Evolutionary conservation across 345 rosid species (phyloP), one percentile per base, ranked within the genome.

Genomic region (Ailanthus altissimus): DNA sequence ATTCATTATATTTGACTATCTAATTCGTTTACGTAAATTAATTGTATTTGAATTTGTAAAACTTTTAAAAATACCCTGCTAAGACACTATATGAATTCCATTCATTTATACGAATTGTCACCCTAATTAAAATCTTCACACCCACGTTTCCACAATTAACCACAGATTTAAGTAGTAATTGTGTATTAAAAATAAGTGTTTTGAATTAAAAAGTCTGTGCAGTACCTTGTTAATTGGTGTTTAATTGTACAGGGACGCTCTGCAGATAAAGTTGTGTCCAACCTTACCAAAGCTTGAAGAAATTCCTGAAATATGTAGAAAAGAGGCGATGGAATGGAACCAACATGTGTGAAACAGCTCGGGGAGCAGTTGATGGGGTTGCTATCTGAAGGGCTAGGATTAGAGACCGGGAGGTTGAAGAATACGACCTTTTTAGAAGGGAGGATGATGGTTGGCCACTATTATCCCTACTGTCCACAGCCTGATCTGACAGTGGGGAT

Each of bases 391-490:
- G 90, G 90, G 21, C 73, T 88, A 51, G 86, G 88, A 69, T 23
- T 88, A 64, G 74, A 77, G 18, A 14, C 70, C 0, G 67, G 23
- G 26, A 84, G 43, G 77, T 67, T 85, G n/a, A 85, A 85, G 84
- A 83, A 79, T 6, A 76, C 80, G 72, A 74, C 84, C 0, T 88
- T 85, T 23, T 66, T 78, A 70, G 89, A 82, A 3, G 67, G 67
- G 0, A 82, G 87, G 79, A 0, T 61, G 10, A 81, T 88, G 89
- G 86, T 76, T 36, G 87, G 80, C 9, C 88, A 88, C 38, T 87
- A 81, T 80, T 90, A 88, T 49, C 91, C 89, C 0, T 49, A 28
- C 45, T 90, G 91, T 51, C 93, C 91, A 0, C 89, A 88, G 75
- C 89, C 89, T n/a, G 85, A 88, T 76, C 83, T 84, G 0, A 90